A percentile compares a stretch with the other conserved stretches of the same genome.
Evolutionary conservation across 2,329 filamentous ascomycete genomes (phyloP).

Genomic region (Verticillium nubilum): DNA sequence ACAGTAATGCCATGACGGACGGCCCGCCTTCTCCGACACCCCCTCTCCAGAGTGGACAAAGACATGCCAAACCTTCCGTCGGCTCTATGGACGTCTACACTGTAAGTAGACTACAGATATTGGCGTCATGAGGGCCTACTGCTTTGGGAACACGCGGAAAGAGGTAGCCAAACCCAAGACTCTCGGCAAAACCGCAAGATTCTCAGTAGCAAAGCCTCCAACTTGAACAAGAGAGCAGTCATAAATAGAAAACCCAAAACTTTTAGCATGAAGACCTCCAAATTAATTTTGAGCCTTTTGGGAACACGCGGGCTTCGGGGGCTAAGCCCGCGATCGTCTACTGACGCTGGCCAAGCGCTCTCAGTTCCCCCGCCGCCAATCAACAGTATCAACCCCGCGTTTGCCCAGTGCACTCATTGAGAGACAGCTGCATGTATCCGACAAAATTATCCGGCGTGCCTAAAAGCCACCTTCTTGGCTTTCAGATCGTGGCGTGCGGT

Average conservation of each 20-base stretch:
- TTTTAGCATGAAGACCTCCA: no score
- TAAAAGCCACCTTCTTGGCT: not conserved
- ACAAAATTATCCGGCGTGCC: not conserved
- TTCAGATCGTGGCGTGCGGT: not conserved
- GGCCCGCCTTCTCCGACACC: no score
- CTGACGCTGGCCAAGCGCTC: no score
- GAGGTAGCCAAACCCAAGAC: not conserved
- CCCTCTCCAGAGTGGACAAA: no score
- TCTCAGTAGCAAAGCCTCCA: no score
- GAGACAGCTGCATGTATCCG: not conserved
- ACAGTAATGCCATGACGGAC: no score
- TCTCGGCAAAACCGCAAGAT: no score
- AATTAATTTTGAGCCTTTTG: not conserved
- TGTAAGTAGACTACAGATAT: not conserved
- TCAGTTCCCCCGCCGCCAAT: no score
- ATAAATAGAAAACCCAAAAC: no score
- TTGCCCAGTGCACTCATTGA: not conserved
- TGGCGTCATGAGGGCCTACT: not conserved
- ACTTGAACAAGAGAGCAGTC: not conserved
- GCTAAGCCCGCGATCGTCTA: no score
- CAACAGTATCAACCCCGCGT: not conserved
- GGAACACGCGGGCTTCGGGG: not conserved
- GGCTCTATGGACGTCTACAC: no score
- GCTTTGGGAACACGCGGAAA: not conserved
- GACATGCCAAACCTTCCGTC: no score